Evolutionary conservation across 805 yeast species (phyloP).

Genomic region (Starmera amethionina): DNA sequence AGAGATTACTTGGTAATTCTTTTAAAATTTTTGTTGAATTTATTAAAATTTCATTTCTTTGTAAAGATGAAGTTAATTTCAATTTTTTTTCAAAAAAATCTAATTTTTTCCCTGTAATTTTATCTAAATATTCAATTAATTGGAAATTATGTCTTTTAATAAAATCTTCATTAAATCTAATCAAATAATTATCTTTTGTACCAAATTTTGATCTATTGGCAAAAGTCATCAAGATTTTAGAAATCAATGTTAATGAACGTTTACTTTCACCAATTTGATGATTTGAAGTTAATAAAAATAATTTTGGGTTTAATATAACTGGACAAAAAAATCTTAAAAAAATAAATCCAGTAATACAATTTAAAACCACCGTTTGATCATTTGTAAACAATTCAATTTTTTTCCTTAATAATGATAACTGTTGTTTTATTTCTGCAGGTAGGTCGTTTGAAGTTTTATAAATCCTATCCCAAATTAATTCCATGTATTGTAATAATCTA

Average conservation of each 20-base stretch:
- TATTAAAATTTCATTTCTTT: constrained; percentile 44
- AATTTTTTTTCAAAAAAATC: constrained; percentile 53
- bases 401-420: constrained; percentile 51
- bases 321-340: constrained; percentile 86
- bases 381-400: constrained; percentile 54
- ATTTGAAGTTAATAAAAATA: constrained; percentile 60
- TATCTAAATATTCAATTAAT: constrained; percentile 59
- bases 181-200: constrained; percentile 76
- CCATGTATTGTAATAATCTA: constrained; percentile 40
- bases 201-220: constrained; percentile 72
- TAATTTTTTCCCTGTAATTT: constrained; percentile 57
- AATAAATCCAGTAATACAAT: constrained; percentile 75
- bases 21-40: constrained; percentile 39
- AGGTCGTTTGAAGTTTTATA: constrained; percentile 61
- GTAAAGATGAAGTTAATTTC: constrained; percentile 45
- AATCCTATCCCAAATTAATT: constrained; percentile 57
- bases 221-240: constrained; percentile 69
- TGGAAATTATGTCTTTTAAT: constrained; percentile 47
- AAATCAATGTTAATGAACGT: constrained; percentile 69
- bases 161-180: constrained; percentile 53
- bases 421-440: constrained; percentile 56
- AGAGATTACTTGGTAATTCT: constrained; percentile 63
- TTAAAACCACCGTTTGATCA: constrained; percentile 41
- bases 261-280: constrained; percentile 68
- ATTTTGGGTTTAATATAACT: constrained; percentile 80